Conservation (phyloP, 2,329 filamentous ascomycete genomes). For the Metarhizium album region DNA sequence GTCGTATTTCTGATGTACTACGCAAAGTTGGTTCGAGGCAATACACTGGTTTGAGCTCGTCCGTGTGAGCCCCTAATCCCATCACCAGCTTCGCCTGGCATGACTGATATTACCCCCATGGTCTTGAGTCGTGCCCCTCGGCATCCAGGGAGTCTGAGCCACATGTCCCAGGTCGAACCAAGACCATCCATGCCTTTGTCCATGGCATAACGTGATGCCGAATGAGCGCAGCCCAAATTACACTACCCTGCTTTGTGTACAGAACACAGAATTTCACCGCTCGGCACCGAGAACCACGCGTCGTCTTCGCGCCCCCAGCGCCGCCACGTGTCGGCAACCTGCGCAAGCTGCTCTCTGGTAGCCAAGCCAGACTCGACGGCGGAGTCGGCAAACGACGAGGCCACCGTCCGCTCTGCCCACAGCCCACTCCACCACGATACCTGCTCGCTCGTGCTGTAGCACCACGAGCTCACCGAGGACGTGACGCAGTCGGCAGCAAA, state of each 20-base stretch:
- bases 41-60: too few species aligned
- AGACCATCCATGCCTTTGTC: too few species aligned
- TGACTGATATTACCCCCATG: too few species aligned
- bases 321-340: constrained; percentile 3
- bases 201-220: too few species aligned
- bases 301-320: constrained; percentile 9
- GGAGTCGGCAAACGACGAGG: constrained; percentile 4
- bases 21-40: too few species aligned
- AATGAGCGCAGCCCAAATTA: too few species aligned
- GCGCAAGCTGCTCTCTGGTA: constrained; percentile 1
- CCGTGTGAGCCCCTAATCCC: too few species aligned
- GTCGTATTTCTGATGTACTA: not conserved
- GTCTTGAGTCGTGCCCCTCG: too few species aligned
- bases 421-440: constrained; percentile 13
- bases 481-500: constrained; percentile 9
- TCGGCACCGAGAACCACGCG: constrained; percentile 6
- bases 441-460: constrained; percentile 12
- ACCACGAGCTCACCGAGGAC: constrained; percentile 12
- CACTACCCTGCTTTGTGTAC: constrained; percentile 1
- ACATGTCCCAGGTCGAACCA: too few species aligned
- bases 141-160: too few species aligned
- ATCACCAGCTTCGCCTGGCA: too few species aligned
- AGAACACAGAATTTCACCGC: constrained; percentile 6
- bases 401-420: constrained; percentile 12
- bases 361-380: constrained; percentile 4